Conservation (phyloP, 1,284 basidiomycete species). For the Termitomyces sp. region DNA sequence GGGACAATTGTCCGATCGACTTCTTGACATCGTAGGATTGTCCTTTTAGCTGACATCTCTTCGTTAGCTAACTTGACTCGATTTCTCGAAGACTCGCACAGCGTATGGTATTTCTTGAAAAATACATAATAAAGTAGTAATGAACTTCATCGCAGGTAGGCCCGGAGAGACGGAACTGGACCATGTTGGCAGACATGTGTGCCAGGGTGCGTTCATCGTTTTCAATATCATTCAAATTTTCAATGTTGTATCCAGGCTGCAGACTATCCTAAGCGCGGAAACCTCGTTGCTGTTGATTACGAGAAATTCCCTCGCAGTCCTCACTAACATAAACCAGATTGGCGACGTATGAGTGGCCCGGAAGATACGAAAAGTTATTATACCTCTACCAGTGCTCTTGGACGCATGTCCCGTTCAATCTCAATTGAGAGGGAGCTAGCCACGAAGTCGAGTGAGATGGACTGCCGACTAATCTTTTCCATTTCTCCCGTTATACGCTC, state of each 20-base stretch:
- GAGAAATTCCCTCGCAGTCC: background rate
- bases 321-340: background rate
- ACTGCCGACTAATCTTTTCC: too few relatives aligned
- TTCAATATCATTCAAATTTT: background rate
- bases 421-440: background rate
- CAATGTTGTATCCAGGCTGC: background rate
- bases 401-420: background rate
- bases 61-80: background rate
- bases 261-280: background rate
- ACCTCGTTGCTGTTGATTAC: background rate
- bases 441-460: background rate
- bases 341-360: background rate
- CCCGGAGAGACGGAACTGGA: background rate
- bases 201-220: background rate
- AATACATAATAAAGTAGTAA: background rate
- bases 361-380: background rate
- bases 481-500: background rate
- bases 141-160: background rate
- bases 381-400: background rate
- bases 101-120: background rate
- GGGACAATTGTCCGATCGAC: background rate
- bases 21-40: background rate
- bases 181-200: background rate
- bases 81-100: background rate
- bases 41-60: background rate